These are phyloP conservation scores for Geotrichum aggregatum DNA, from an alignment of 1,139 yeast genomes.

Conservation along the genomic window DNA sequence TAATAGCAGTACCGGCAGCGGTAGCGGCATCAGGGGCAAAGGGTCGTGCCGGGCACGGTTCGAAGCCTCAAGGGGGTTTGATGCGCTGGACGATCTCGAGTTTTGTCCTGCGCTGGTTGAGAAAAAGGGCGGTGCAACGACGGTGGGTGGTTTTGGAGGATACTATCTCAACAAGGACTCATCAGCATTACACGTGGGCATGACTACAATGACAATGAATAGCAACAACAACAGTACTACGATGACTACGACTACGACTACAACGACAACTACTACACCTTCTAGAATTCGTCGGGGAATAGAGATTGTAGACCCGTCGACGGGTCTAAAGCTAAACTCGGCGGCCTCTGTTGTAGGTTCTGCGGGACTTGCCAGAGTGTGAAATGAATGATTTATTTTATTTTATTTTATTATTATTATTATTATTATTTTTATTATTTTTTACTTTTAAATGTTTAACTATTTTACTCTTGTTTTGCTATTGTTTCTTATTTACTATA, in stretches of 20 bases:
- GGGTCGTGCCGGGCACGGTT: constrained; percentile 39
- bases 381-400: background rate
- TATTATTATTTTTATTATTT: too few relatives aligned
- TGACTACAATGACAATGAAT: too few relatives aligned
- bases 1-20: too few relatives aligned
- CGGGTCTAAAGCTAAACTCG: constrained; percentile 56
- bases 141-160: constrained; percentile 1
- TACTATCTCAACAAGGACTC: too few relatives aligned
- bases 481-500: too few relatives aligned
- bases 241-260: background rate
- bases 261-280: background rate
- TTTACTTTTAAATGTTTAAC: too few relatives aligned
- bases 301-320: constrained; percentile 75
- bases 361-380: background rate
- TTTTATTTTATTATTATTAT: too few relatives aligned
- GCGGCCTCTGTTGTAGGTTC: background rate
- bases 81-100: constrained; percentile 64
- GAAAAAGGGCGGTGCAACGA: constrained; percentile 4
- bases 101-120: constrained; percentile 45
- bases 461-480: too few relatives aligned
- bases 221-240: too few relatives aligned
- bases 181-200: too few relatives aligned
- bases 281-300: constrained; percentile 43
- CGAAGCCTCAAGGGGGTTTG: constrained; percentile 65
- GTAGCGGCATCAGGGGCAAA: background rate